Evolutionary conservation across 345 rosid species (phyloP), one percentile per base, ranked within the genome.

Genomic region (Angophora floribunda): DNA sequence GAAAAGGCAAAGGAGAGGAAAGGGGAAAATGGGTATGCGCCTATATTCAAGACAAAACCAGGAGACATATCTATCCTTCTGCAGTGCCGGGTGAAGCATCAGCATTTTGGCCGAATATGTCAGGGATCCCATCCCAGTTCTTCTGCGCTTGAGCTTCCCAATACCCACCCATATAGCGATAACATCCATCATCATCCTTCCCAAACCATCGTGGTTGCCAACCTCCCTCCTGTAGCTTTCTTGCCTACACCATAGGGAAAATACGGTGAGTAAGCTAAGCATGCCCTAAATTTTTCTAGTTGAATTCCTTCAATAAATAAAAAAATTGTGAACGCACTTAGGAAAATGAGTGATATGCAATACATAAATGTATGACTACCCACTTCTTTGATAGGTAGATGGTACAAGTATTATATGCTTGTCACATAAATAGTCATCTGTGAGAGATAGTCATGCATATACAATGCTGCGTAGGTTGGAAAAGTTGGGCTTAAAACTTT

Each of bases 161-260:
- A 88, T 98, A 98, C 19, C 97, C 97, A n/a, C 99, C 99, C 1
- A 86, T 65, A 55, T 97, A 98, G 7, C 91, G 95, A 88, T 98
- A 98, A 90, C 97, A 95, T 32, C 99, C 97, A 86, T 97, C 99
- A 88, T 95, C 98, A 28, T 95, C 99, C 87, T 95, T 96, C 21
- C 57, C 88, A 85, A 97, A 98, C 99, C 99, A 98, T 88, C 98
- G 94, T 22, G 99, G 99, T 89, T 93, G 98, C 99, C 99, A 98
- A 41, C 99, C 99, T 87, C 96, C 96, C 91, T 98, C 99, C 95
- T 98, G 99, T 90, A 98, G 61, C 90, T 93, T 97, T 92, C 99
- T 96, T 89, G 99, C 99, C 99, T 97, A 94, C 86, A 89, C 49
- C 86, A 87, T 57, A 50, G 82, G 49, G 82, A 36, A 75, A 47